These are phyloP conservation scores for Blastocystis sp. DNA, from an alignment of 352 stramenopile genomes.

Conservation along the genomic window DNA sequence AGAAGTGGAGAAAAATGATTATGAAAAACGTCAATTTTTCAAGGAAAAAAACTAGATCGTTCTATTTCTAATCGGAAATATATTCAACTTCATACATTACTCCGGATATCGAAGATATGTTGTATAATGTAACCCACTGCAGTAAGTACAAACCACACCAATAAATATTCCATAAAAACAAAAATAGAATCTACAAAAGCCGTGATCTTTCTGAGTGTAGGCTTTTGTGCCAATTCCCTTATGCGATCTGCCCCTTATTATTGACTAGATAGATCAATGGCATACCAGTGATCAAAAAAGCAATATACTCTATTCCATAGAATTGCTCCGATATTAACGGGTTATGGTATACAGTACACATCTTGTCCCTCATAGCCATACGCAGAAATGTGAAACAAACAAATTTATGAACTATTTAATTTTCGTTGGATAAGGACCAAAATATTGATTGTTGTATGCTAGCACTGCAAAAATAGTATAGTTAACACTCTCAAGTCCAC, in stretches of 20 bases:
- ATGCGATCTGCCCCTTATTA: neutral
- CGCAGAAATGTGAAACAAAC: neutral
- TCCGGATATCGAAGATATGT: neutral
- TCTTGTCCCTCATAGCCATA: neutral
- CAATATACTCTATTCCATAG: slow-evolving; percentile 6
- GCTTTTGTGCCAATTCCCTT: neutral
- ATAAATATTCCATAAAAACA: neutral
- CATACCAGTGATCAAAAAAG: neutral
- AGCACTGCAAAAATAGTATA: slow-evolving; percentile 38
- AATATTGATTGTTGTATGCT: slow-evolving; percentile 42
- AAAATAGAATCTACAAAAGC: neutral
- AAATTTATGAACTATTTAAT: neutral
- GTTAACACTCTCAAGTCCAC: neutral
- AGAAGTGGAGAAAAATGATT: neutral
- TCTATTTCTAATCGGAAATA: neutral
- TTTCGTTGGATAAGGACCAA: slow-evolving; percentile 26
- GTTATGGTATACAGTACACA: neutral
- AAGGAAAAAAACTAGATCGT: neutral
- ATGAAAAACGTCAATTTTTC: neutral
- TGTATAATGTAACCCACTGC: neutral
- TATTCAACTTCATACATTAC: neutral
- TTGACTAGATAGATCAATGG: neutral
- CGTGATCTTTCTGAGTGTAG: neutral
- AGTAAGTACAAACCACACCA: neutral
- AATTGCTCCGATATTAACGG: neutral